Conservation (phyloP, 331 rosid species). For the Quercus tomentella region DNA sequence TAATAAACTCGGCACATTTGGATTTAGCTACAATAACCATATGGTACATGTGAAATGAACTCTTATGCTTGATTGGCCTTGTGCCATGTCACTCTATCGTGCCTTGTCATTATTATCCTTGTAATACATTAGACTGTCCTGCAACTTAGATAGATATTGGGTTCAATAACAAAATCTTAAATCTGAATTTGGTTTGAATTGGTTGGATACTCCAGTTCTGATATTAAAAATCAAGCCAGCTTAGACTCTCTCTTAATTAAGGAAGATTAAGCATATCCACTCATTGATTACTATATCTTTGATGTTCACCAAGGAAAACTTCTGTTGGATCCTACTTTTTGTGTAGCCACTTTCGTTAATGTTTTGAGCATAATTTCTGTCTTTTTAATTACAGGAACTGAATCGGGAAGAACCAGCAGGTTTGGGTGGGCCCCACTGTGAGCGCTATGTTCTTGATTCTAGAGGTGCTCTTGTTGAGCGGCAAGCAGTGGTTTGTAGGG, state of each 20-base stretch:
- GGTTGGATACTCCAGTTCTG: background rate
- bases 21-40: no score
- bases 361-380: background rate
- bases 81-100: no score
- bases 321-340: background rate
- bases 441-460: conserved; percentile 79
- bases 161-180: background rate
- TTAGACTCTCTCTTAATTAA: background rate
- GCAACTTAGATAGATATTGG: background rate
- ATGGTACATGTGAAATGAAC: no score
- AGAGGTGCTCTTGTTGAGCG: conserved; percentile 97
- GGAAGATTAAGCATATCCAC: background rate
- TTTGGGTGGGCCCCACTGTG: conserved; percentile 87
- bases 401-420: conserved; percentile 96
- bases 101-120: no score
- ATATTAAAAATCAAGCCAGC: background rate
- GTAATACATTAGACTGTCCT: background rate
- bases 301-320: background rate
- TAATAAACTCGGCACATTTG: no score
- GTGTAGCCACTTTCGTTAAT: background rate
- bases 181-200: background rate
- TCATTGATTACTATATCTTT: conserved; percentile 3
- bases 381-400: conserved; percentile 63
- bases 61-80: no score
- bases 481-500: conserved; percentile 83